Conservation (phyloP, 2,329 filamentous ascomycete species). For the Pseudogymnoascus sp. region DNA sequence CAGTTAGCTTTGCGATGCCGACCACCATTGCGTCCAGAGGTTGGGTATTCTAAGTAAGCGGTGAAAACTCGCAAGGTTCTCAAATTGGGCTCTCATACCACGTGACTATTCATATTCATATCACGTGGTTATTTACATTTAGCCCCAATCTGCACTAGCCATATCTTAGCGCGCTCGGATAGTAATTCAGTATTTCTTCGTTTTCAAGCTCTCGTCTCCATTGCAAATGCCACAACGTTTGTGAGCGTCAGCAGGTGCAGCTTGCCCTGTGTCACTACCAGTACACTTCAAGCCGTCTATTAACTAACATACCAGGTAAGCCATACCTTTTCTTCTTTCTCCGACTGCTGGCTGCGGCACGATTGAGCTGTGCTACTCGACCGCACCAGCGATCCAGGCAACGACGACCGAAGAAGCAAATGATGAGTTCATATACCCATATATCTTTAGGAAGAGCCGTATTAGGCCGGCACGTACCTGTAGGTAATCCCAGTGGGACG, state of each 20-base stretch:
- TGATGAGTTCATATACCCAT: constrained; percentile 9
- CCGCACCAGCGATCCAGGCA: background rate
- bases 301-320: constrained; percentile 2
- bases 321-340: background rate
- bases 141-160: background rate
- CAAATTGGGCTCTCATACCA: background rate
- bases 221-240: background rate
- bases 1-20: background rate
- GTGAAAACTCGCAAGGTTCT: too few species aligned
- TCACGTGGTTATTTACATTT: background rate
- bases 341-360: background rate
- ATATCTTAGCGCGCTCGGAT: background rate
- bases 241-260: background rate
- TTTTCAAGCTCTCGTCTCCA: background rate
- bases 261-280: background rate
- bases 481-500: constrained; percentile 6
- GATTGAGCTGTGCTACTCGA: background rate
- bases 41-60: background rate
- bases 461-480: constrained; percentile 8
- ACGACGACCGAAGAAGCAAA: background rate
- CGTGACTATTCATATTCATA: background rate
- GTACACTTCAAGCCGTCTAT: background rate
- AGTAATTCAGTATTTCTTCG: constrained; percentile 5
- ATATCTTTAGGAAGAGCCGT: constrained; percentile 9
- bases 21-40: background rate